Conservation (phyloP, 768 basidiomycete species). For the Saitozyma sp. region DNA sequence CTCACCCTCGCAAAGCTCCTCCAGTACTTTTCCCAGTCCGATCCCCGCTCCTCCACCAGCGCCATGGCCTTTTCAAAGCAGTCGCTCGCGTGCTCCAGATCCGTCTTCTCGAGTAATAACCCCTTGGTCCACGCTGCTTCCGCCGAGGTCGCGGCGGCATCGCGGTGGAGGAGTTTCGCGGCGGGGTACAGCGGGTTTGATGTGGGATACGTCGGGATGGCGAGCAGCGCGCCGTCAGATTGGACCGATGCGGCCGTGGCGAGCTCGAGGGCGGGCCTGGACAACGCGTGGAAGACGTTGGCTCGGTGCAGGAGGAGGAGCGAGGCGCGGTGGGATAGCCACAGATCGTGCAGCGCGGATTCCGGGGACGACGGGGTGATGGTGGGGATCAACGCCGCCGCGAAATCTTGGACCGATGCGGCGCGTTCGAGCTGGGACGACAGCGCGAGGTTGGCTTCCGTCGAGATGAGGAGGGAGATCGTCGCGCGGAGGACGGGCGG, state of each 20-base stretch:
- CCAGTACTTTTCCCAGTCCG: conserved; percentile 42
- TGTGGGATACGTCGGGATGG: conserved; percentile 2
- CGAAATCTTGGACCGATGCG: conserved; percentile 28
- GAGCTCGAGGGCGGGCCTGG: conserved; percentile 12
- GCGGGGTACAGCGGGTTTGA: conserved; percentile 16
- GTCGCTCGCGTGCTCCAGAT: conserved; percentile 35
- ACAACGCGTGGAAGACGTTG: conserved; percentile 35
- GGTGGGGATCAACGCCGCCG: conserved; percentile 24
- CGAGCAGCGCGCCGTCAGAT: conserved; percentile 8
- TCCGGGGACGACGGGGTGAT: conserved; percentile 4
- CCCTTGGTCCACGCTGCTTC: conserved; percentile 37
- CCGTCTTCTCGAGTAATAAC: conserved; percentile 28
- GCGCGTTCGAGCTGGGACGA: conserved; percentile 24
- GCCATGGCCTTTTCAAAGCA: conserved; percentile 45
- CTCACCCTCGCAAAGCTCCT: conserved; percentile 41
- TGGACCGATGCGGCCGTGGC: conserved; percentile 17
- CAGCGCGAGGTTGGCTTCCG: conserved; percentile 35
- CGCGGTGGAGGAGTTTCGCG: conserved; percentile 34
- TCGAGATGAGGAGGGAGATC: conserved; percentile 41
- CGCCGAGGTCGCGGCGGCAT: conserved; percentile 37
- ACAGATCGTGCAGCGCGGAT: conserved; percentile 33
- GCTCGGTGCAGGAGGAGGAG: conserved; percentile 40
- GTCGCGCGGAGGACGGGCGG: conserved; percentile 40
- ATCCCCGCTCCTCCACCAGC: conserved; percentile 32
- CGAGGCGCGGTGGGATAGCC: conserved; percentile 38